Evolutionary conservation across 2,329 filamentous ascomycete genomes (phyloP), one percentile per base, ranked within the genome.

Genomic region (Thermothelomyces thermophilus): DNA sequence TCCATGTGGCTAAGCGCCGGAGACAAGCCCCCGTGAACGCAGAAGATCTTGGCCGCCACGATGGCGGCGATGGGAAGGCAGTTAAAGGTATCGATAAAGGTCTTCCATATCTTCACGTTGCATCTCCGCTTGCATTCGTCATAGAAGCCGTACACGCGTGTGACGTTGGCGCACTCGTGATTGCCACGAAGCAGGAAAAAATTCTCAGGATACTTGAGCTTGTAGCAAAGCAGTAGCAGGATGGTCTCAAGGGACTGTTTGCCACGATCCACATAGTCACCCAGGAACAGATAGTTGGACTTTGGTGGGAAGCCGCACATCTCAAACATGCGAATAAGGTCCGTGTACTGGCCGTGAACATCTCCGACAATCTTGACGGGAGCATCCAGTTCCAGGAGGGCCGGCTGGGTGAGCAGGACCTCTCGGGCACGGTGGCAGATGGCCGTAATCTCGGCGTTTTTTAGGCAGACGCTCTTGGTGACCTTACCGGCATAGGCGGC

Each of bases 31-130:
- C 93, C 93, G 63, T 98, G 93, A 14, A 97, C 91, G 63, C 90
- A 96, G 67, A 96, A 97, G 51, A 97, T 97, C 73, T 97, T 97
- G 58, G 88, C 89, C 2, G 90, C 91, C 33, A 97, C 90, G 62
- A 95, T 96, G n/a, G 91, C 83, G 37, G 91, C 91, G 62, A 97
- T 96, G 0, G 91, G 91, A 39, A 97, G 77, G 36, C 86, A 90
- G 68, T 97, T 97, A 76, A 97, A 97, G 22, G 87, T 93, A 66
- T 97, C 91, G 46, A 95, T 84, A 64, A 97, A 97, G 0, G 89
- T 94, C 74, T 97, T 97, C 91, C 91, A 97, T 48, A 95, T 83
- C 73, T 96, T 96, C 66, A 96, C 88, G 65, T 95, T 96, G 73
- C 87, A 95, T 54, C 91, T 80, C 58, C 91, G 80, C 73, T 97